Conservation (phyloP, 2,329 filamentous ascomycete species). For the Colletotrichum plurivorum region DNA sequence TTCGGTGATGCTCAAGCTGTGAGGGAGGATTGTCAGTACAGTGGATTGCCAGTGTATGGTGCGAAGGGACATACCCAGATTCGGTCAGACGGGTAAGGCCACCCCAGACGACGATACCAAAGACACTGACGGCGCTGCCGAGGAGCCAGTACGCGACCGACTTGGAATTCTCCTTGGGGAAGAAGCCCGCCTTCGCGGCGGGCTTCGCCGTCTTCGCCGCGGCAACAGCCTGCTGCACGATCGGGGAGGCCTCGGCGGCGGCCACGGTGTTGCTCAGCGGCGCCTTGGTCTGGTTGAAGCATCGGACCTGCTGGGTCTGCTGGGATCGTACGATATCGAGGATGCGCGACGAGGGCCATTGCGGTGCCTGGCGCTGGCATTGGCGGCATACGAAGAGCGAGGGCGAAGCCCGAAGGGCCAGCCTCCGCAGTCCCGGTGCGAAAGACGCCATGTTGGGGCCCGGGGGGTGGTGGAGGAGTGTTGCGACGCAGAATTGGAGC, state of each 20-base stretch:
- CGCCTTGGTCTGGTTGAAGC: constrained; percentile 53
- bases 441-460: constrained; percentile 57
- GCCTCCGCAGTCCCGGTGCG: constrained; percentile 57
- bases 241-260: constrained; percentile 19
- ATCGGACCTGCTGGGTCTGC: constrained; percentile 41
- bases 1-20: constrained; percentile 96
- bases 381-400: constrained; percentile 64
- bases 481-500: constrained; percentile 5
- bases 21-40: constrained; percentile 19
- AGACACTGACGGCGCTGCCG: constrained; percentile 91
- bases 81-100: constrained; percentile 95
- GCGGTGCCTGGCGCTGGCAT: constrained; percentile 55
- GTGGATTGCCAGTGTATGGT: background rate
- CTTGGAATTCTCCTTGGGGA: constrained; percentile 77
- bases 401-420: constrained; percentile 55
- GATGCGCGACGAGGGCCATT: constrained; percentile 53
- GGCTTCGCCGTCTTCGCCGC: constrained; percentile 28
- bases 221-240: constrained; percentile 22
- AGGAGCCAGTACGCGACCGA: constrained; percentile 92
- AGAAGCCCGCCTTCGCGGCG: constrained; percentile 53
- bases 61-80: constrained; percentile 78
- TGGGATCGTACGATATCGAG: constrained; percentile 56
- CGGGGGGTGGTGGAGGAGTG: constrained; percentile 1
- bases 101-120: constrained; percentile 96
- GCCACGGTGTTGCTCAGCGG: constrained; percentile 44